Evolutionary conservation across 2,329 filamentous ascomycete genomes (phyloP), one percentile per base, ranked within the genome.

Genomic region (Fusarium mangiferae): DNA sequence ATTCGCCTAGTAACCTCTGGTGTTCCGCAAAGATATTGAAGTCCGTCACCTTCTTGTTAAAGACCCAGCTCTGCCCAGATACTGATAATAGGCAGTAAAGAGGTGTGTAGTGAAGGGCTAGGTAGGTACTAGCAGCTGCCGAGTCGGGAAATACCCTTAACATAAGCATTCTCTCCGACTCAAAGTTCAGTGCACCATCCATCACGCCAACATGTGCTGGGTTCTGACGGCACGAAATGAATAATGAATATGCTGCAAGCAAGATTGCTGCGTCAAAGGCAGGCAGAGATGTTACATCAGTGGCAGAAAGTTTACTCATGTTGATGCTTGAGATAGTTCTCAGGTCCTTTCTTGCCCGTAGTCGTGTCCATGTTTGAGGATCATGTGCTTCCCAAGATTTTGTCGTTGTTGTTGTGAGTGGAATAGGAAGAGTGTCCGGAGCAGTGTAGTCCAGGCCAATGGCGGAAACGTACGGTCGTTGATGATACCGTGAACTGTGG

Each of bases 81-180:
- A 90, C 87, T 17, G 88, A 88, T 24, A 91, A 83, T 2, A 91
- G 84, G 71, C 86, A 85, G 69, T 87, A 85, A 9, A 91, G 84
- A n/a, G 89, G 89, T 1, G 89, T 90, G 75, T 89, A 83, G 71
- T 90, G 84, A 3, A 91, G 81, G 3, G 89, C 88, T 24, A 90
- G 81, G 77, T 90, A 90, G 1, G 87, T 86, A 77, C 87, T 86
- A 54, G 85, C 87, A 24, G 85, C 79, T 20, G 85, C 81, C 18
- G 83, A 86, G 56, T 73, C 76, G 2, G 84, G 78, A 76, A 90
- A 90, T 24, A 88, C 77, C 62, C 64, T 77, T 39, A 78, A 76
- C 61, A 88, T 80, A 41, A 68, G 72, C 36, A 80, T 68, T 30
- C 75, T 66, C 26, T 76, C 73, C n/a, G 68, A 69, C 42, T 75